Conservation (phyloP, 306 rosid genomes). For the Mimosa pudica region DNA sequence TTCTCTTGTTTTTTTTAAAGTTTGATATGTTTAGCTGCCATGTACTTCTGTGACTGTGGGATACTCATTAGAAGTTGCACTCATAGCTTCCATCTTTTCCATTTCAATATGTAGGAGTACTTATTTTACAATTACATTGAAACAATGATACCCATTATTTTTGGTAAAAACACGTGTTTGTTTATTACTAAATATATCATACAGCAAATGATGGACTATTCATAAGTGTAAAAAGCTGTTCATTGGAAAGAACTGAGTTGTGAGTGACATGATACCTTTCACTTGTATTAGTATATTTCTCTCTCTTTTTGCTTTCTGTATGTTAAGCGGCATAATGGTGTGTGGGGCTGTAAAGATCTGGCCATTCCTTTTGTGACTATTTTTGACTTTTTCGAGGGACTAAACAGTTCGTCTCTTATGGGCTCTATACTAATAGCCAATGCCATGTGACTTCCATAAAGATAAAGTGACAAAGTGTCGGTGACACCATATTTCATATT, state of each 20-base stretch:
- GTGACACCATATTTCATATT: slow-evolving; percentile 49
- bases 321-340: slow-evolving; percentile 29
- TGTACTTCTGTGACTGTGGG: not conserved
- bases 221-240: slow-evolving; percentile 22
- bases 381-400: slow-evolving; percentile 25
- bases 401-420: slow-evolving; percentile 27
- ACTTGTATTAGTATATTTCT: slow-evolving; percentile 17
- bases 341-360: slow-evolving; percentile 45
- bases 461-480: slow-evolving; percentile 51
- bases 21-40: not conserved
- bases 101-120: not conserved
- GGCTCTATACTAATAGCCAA: not conserved
- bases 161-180: not conserved
- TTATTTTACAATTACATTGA: not conserved
- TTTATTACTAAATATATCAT: slow-evolving; percentile 1
- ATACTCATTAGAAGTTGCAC: not conserved
- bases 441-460: slow-evolving; percentile 60
- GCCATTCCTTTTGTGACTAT: slow-evolving; percentile 27
- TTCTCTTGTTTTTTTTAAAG: not conserved
- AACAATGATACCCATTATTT: not conserved
- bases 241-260: slow-evolving; percentile 36
- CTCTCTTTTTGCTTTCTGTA: slow-evolving; percentile 20
- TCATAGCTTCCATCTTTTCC: not conserved
- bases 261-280: slow-evolving; percentile 31
- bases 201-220: slow-evolving; percentile 31